A percentile compares a stretch with the other conserved stretches of the same genome.
Conservation (phyloP, 1,284 basidiomycete species). For the Naganishia sp. region DNA sequence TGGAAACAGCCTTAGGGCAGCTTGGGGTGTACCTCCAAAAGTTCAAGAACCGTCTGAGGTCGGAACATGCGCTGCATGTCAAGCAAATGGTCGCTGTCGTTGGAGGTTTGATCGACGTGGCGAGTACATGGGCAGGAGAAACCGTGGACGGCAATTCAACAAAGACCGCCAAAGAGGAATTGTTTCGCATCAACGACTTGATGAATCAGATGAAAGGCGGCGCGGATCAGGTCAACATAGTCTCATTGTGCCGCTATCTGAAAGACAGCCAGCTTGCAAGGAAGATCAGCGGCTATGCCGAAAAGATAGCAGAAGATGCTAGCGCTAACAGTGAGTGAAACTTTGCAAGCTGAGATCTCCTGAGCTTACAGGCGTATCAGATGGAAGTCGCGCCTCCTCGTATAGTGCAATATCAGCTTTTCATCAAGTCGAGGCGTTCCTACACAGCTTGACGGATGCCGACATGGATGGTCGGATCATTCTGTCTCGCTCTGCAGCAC, state of each 20-base stretch:
- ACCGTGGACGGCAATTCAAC: conserved; percentile 30
- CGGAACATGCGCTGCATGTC: conserved; percentile 74
- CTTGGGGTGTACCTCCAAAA: conserved; percentile 75
- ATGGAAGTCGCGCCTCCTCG: background rate
- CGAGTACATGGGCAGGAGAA: conserved; percentile 49
- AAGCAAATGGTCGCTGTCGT: conserved; percentile 65
- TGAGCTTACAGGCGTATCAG: background rate
- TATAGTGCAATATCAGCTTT: conserved; percentile 67
- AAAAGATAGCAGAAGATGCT: conserved; percentile 64
- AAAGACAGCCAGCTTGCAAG: conserved; percentile 76
- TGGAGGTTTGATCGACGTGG: conserved; percentile 16
- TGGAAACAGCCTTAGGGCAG: conserved; percentile 71
- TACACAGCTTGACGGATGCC: conserved; percentile 76
- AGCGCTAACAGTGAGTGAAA: conserved; percentile 52
- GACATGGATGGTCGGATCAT: conserved; percentile 68
- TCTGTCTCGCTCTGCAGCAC: conserved; percentile 49
- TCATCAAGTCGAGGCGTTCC: conserved; percentile 79
- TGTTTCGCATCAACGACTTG: conserved; percentile 59
- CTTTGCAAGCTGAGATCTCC: background rate
- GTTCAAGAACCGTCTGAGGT: conserved; percentile 74
- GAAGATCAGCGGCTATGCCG: conserved; percentile 75
- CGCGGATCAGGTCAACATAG: conserved; percentile 68
- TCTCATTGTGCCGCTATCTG: conserved; percentile 81
- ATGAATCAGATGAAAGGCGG: conserved; percentile 67
- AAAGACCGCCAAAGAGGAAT: conserved; percentile 41